These are phyloP conservation scores for Neurospora pannonica DNA, from an alignment of 495 filamentous ascomycete species.

Conservation along the genomic window DNA sequence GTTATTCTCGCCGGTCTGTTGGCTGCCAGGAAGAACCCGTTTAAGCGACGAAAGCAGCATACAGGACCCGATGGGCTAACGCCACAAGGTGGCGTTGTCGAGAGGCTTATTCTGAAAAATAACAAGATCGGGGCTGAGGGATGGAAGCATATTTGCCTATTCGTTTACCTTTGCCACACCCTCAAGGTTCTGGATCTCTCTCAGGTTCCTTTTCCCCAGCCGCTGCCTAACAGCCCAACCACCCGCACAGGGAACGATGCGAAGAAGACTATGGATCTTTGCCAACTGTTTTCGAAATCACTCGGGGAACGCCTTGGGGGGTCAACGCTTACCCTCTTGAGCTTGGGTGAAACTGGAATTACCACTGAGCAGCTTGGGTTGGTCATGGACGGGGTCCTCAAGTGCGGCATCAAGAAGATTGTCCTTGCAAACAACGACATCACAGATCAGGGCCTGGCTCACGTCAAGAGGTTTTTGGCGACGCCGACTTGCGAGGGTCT, in stretches of 20 bases:
- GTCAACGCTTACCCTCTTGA: conserved; percentile 69
- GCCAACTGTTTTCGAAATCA: conserved; percentile 55
- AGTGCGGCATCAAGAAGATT: conserved; percentile 64
- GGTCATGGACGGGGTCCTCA: conserved; percentile 65
- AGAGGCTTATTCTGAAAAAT: conserved; percentile 83
- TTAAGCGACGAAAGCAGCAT: conserved; percentile 31
- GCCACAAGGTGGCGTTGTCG: conserved; percentile 58
- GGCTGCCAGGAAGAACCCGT: conserved; percentile 59
- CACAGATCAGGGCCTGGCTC: conserved; percentile 59
- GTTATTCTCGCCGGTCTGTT: conserved; percentile 80
- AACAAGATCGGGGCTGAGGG: conserved; percentile 81
- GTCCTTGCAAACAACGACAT: conserved; percentile 76
- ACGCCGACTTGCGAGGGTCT: conserved; percentile 74
- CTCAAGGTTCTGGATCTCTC: conserved; percentile 81
- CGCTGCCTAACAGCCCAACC: neutral
- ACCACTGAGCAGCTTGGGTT: conserved; percentile 57
- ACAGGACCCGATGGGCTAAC: conserved; percentile 22
- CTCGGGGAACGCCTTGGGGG: conserved; percentile 68
- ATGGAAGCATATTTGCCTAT: conserved; percentile 85
- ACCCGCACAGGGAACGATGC: conserved; percentile 2
- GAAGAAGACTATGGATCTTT: conserved; percentile 19
- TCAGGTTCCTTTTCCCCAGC: conserved; percentile 67
- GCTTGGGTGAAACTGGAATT: conserved; percentile 68
- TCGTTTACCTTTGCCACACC: conserved; percentile 80
- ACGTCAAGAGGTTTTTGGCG: conserved; percentile 65